These are phyloP conservation scores for Flammula alnicola DNA, from an alignment of 1,284 basidiomycete species.

Conservation along the genomic window DNA sequence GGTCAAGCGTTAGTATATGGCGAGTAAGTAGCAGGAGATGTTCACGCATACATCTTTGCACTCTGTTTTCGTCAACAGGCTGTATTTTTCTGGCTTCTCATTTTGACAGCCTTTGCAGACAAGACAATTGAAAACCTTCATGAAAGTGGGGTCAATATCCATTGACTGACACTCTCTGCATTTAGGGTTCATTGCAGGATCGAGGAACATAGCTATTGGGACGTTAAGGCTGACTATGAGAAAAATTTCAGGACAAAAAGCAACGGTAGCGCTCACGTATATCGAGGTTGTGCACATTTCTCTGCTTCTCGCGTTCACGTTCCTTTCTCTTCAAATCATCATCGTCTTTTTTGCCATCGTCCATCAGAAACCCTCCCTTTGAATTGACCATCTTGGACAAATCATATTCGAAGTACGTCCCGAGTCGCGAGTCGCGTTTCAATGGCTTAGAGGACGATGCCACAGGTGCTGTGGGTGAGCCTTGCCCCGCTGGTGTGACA, in stretches of 20 bases:
- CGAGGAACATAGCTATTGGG: constrained; percentile 65
- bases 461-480: constrained; percentile 58
- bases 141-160: constrained; percentile 84
- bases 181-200: constrained; percentile 74
- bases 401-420: constrained; percentile 95
- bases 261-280: constrained; percentile 56
- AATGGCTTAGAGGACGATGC: constrained; percentile 54
- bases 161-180: constrained; percentile 84
- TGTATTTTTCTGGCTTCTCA: constrained; percentile 89
- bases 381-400: constrained; percentile 96
- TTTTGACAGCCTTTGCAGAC: constrained; percentile 94
- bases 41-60: constrained; percentile 80
- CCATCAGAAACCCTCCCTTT: constrained; percentile 90
- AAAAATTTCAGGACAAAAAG: background rate
- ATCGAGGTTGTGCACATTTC: constrained; percentile 69
- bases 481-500: constrained; percentile 55
- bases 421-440: constrained; percentile 72
- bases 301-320: constrained; percentile 74
- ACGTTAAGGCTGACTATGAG: background rate
- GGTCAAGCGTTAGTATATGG: constrained; percentile 1
- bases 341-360: constrained; percentile 79
- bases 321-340: constrained; percentile 72
- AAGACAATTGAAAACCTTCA: constrained; percentile 80
- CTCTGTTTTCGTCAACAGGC: constrained; percentile 96
- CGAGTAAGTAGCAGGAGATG: background rate